phyloP scores from a whole-genome alignment of 306 rosid species.

The Prosopis cineraria region DNA sequence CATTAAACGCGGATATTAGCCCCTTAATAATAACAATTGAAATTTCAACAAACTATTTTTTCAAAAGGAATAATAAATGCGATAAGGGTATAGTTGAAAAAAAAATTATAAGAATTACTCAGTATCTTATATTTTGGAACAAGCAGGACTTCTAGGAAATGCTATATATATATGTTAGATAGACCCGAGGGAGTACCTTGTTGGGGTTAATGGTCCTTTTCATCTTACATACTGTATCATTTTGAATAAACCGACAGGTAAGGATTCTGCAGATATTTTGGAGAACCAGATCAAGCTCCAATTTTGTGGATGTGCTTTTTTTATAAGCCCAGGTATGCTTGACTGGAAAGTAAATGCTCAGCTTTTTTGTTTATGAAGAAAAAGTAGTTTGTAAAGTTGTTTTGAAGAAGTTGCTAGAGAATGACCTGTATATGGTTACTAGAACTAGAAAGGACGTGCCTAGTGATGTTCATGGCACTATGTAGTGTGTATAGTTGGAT shows the following conservation, averaged over 20 bases:
- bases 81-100: too few relatives aligned
- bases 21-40: too few relatives aligned
- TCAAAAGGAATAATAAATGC: too few relatives aligned
- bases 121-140: too few relatives aligned
- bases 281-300: constrained; percentile 31
- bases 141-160: too few relatives aligned
- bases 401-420: constrained; percentile 10
- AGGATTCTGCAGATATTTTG: constrained; percentile 3
- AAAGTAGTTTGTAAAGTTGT: not conserved
- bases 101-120: too few relatives aligned
- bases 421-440: too few relatives aligned
- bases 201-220: constrained; percentile 24
- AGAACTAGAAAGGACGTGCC: constrained; percentile 23
- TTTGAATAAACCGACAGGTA: constrained; percentile 35
- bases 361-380: not conserved
- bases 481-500: constrained; percentile 21
- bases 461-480: constrained; percentile 22
- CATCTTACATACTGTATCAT: constrained; percentile 12
- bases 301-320: constrained; percentile 8
- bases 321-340: constrained; percentile 25
- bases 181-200: too few relatives aligned
- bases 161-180: too few relatives aligned
- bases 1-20: too few relatives aligned
- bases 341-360: not conserved
- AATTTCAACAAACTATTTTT: too few relatives aligned